Evolutionary conservation across 2,329 filamentous ascomycete species (phyloP), one percentile per base, ranked within the genome.

Genomic region (Rutstroemia sp.): DNA sequence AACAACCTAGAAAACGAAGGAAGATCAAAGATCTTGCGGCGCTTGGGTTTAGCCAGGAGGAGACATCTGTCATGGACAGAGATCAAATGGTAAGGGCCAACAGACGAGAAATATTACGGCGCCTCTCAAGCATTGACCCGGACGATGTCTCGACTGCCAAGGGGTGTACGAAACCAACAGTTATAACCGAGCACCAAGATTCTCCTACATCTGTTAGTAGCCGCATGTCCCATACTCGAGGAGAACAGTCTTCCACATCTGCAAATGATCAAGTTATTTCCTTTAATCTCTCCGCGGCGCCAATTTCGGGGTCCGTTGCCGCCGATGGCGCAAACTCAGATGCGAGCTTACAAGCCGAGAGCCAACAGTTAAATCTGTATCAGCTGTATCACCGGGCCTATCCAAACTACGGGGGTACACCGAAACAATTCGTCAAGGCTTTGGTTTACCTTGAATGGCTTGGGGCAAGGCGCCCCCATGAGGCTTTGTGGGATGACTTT

Each of bases 401-500:
- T 59, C 75, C 76, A 4, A 67, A 69, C 19, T 75, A 75, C 51
- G 56, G 56, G 1, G 77, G 74, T 1, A 73, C 63, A 25, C 63
- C 72, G 4, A 62, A 61, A 4, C 64, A 72, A 9, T 82, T 82
- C 53, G 63, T 79, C 23, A 70, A 69, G 21, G 76, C 75, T 0
- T 74, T 77, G 51, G 64, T 76, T 0, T 76, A 70, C 59, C 63
- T 81, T 7, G 67, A 73, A 17, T 71, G 69, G 51, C 66, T 78
- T 1, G 67, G 68, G 44, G 62, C 67, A 17, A 60, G 67, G 68
- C 51, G 61, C 4, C 63, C 80, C 17, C 69, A 72, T 12, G 71
- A 73, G 23, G 77, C 69, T 53, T 63, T 79, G 0, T 81, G 75
- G 57, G 80, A 82, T 60, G 79, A 82, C 54, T 78, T 81, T 52